Conservation (phyloP, 495 filamentous ascomycete species). For the Aspergillus kassunensis region DNA sequence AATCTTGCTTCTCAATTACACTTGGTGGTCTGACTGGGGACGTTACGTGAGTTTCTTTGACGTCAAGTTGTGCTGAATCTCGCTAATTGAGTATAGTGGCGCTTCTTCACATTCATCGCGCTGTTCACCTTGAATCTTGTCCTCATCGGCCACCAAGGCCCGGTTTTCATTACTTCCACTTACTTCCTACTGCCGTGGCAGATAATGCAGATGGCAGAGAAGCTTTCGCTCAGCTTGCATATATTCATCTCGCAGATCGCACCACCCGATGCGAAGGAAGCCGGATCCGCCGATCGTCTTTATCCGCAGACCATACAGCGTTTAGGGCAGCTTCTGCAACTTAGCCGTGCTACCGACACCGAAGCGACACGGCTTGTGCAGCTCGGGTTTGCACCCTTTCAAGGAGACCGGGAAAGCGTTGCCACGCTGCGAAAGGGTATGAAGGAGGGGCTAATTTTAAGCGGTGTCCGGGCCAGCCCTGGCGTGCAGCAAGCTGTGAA, state of each 20-base stretch:
- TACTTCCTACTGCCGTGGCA: slow-evolving; percentile 85
- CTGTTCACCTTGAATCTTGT: slow-evolving; percentile 72
- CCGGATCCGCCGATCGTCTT: slow-evolving; percentile 21
- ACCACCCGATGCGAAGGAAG: slow-evolving; percentile 29
- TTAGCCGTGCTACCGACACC: slow-evolving; percentile 53
- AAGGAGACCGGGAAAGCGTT: slow-evolving; percentile 60
- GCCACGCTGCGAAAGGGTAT: slow-evolving; percentile 59
- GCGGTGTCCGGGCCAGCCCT: slow-evolving; percentile 65
- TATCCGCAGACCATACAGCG: slow-evolving; percentile 37
- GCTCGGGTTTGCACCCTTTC: slow-evolving; percentile 80
- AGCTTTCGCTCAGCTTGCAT: slow-evolving; percentile 72
- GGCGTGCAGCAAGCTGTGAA: slow-evolving; percentile 73
- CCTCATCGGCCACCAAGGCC: slow-evolving; percentile 60
- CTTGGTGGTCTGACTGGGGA: slow-evolving; percentile 82
- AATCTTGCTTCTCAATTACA: slow-evolving; percentile 63
- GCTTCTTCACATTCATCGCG: slow-evolving; percentile 69
- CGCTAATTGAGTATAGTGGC: slow-evolving; percentile 55
- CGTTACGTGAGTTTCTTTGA: slow-evolving; percentile 48
- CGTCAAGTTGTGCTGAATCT: background rate
- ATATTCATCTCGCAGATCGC: slow-evolving; percentile 84
- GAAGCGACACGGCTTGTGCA: slow-evolving; percentile 69
- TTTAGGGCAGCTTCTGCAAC: slow-evolving; percentile 38
- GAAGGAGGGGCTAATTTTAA: slow-evolving; percentile 73
- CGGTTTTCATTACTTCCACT: slow-evolving; percentile 36
- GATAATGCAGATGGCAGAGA: slow-evolving; percentile 70